Base-by-base conservation (phyloP, 1,139 yeast species). In the Yamadazyma trypodendri region DNA sequence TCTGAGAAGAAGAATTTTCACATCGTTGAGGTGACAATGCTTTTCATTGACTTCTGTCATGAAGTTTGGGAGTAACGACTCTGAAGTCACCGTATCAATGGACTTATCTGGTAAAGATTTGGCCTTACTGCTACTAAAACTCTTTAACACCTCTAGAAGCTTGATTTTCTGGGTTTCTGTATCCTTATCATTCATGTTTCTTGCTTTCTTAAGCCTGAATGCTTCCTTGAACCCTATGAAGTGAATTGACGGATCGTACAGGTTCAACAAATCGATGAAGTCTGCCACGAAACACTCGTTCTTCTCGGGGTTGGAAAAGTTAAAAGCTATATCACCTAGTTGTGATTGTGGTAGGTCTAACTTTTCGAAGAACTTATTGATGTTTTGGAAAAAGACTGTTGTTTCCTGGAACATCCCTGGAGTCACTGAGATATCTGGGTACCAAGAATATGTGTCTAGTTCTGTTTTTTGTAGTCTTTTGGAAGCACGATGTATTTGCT, bases 1-100 rank as follows among this genome's bases (percentile, higher is more conserved):
- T n/a, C 61, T 48, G 4, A 84, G 47, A 3, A 85, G 55, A 2
- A 47, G 37, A 6, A 67, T 50, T 41, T 86, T 68, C 0, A 76
- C 41, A 6, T 49, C 49, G 21, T 31, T 37, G 2, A 41, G 24
- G 33, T 49, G 52, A 10, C 25, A 31, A 11, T 35, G 21, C 11
- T 28, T 17, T 6, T 40, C 34, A 16, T 41, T 48, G 13, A 49
- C 32, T 13, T 25, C 18, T 3, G n/a, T 20, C 17, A 40, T 24
- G n/a, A 24, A 16, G 11, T 35, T 39, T 16, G 31, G 20, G 11
- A 37, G 18, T 13, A 24, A n/a, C 6, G 24, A 15, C 7, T 32
- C 24, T 14, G 31, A 24, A 2, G 14, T 8, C 6, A 24, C 6
- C n/a, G 34, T 40, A 14, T 32, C 41, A 3, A 44, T 37, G n/a